These are phyloP conservation scores for Pythium phragmitis DNA, from an alignment of 352 stramenopile species.

Conservation along the genomic window DNA sequence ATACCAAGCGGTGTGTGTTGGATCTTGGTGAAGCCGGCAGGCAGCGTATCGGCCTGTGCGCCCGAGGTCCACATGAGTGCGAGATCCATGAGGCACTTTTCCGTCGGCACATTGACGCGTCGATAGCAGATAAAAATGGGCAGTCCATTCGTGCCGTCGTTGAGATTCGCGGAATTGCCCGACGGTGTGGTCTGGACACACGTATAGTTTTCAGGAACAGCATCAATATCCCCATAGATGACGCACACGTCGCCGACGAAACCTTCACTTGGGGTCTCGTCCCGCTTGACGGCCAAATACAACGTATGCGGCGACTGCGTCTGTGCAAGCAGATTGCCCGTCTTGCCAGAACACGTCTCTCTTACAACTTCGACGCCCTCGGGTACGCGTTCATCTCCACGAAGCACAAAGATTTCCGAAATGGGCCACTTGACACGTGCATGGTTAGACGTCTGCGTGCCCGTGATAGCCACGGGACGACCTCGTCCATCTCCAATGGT, in stretches of 20 bases:
- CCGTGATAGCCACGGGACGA: slow-evolving; percentile 50
- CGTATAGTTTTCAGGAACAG: slow-evolving; percentile 72
- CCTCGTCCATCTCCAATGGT: slow-evolving; percentile 72
- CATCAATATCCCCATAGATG: slow-evolving; percentile 86
- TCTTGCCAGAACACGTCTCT: slow-evolving; percentile 69
- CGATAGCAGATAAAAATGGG: slow-evolving; percentile 87
- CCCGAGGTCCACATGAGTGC: slow-evolving; percentile 78
- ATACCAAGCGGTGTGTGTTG: slow-evolving; percentile 85
- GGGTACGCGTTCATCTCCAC: slow-evolving; percentile 69
- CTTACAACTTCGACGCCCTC: slow-evolving; percentile 66
- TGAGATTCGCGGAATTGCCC: slow-evolving; percentile 78
- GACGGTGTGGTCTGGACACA: slow-evolving; percentile 69
- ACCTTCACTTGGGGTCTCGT: slow-evolving; percentile 39
- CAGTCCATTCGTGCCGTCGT: slow-evolving; percentile 70
- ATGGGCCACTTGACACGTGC: slow-evolving; percentile 78
- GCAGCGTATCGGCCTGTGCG: slow-evolving; percentile 52
- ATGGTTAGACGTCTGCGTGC: slow-evolving; percentile 56
- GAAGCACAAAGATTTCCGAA: slow-evolving; percentile 66
- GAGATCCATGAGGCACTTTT: slow-evolving; percentile 77
- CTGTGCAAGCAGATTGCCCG: slow-evolving; percentile 72
- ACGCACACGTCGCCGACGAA: slow-evolving; percentile 79
- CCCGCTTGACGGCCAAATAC: slow-evolving; percentile 73
- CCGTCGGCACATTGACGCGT: slow-evolving; percentile 25
- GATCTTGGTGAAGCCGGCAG: slow-evolving; percentile 77
- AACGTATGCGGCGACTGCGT: slow-evolving; percentile 69